Base-by-base conservation (phyloP, 1,284 basidiomycete genomes). In the Naganishia sp. region DNA sequence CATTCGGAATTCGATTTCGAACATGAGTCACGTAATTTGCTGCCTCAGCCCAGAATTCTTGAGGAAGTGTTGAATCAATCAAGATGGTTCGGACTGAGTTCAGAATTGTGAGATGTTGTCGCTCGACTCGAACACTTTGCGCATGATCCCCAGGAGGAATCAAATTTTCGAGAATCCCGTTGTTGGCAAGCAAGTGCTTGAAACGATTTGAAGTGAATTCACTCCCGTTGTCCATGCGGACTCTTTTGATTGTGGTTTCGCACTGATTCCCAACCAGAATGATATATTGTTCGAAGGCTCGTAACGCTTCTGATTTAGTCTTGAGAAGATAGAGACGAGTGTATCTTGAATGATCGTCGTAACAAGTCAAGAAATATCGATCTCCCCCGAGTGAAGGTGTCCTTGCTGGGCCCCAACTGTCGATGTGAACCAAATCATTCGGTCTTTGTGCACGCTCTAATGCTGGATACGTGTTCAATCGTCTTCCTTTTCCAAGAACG, bases 101-200 rank as follows among this genome's bases (percentile, higher is more conserved):
- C 1, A 67, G 44, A 18, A 70, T 64, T 16, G 70, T 72, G 13
- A 69, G 67, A 60, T 72, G 71, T 18, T 53, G 54, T 45, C 69
- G 54, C 54, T 70, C 69, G 2, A 71, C 67, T 36, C 69, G 33
- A 6, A 69, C 71, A 59, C 70, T 72, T 21, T 69, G 69, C 25
- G 69, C 66, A 49, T 71, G 71, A 1, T 69, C 63, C 9, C 18
- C 64, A 31, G 70, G 68, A n/a, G 71, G 70, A 25, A 68, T 66
- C 5, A 42, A 28, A 25, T 66, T 31, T 31, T 68, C 66, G 11
- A 55, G 23, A 23, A 71, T 70, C 0, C 70, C 70, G 16, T 64
- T 65, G 18, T 52, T 13, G 42, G 39, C 16, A 33, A 69, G 39
- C 25, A 46, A 68, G 13, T 43, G 2, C n/a, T 54, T 4, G n/a